Base-by-base conservation (phyloP, 1,284 basidiomycete species). In the Anthracocystis panici-leucophaei region DNA sequence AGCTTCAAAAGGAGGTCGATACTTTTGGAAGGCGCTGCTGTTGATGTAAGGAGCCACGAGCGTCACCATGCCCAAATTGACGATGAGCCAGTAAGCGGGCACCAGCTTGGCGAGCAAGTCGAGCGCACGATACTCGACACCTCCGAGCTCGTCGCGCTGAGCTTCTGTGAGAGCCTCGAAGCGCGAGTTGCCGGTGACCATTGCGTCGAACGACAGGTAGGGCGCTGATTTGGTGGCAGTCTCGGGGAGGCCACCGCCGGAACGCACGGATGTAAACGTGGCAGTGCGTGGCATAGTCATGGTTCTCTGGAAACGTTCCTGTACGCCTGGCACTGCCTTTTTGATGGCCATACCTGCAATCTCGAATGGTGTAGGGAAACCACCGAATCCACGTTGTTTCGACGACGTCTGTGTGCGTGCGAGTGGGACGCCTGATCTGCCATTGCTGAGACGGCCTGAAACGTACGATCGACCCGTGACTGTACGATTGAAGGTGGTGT, bases 91-190 rank as follows among this genome's bases (percentile, higher is more conserved):
- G 21, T 82, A 82, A 49, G 63, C 58, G 20, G 80, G 78, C n/a
- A 83, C 67, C 21, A 86, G 65, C 63, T 79, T 81, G 38, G 93
- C 87, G 45, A 96, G 85, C 4, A 92, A 88, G 65, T 91, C 91
- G 60, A 97, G 86, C 1, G 92, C 94, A n/a, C 94, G 89, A 82
- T 94, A 98, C 85, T 99, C 96, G 16, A 97, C 92, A 7, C 95
- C 95, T 9, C 95, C 95, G 6, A 98, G 87, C 85, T 97, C 94
- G 71, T 96, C 92, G 77, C 93, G 88, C 81, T 98, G 92, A 58
- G 94, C 92, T 38, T 90, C 89, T 0, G 91, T 93, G 57, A 97
- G 86, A 44, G 89, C 87, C 53, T 90, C 89, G 83, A 99, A 97
- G n/a, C 89, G 88, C 23, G 93, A 96, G 85, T 98, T 98, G 57